A percentile compares a stretch with the other conserved stretches of the same genome.
phyloP scores from a whole-genome alignment of 305 asterid genomes.

The Lippia alba region DNA sequence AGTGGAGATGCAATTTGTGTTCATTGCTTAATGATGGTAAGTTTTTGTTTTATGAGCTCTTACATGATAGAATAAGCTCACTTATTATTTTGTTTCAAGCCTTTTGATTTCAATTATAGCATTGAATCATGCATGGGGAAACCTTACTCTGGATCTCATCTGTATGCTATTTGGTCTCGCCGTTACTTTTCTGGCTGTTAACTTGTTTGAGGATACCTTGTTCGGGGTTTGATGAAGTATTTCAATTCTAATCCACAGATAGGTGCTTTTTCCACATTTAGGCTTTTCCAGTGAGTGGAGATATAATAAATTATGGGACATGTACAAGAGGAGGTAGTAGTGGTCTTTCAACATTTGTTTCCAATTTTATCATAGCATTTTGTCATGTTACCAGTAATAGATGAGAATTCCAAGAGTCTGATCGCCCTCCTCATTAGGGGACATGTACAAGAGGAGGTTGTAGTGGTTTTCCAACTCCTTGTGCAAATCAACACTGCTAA shows the following conservation, averaged over 20 bases:
- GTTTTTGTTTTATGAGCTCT: slow-evolving; percentile 20
- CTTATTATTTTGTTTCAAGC: slow-evolving; percentile 5
- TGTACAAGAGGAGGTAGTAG: too few species aligned
- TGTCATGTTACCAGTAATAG: not conserved
- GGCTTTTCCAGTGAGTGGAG: slow-evolving; percentile 4
- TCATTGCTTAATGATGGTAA: slow-evolving; percentile 84
- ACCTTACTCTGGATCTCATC: slow-evolving; percentile 19
- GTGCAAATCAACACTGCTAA: slow-evolving; percentile 13
- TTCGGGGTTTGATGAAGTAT: not conserved
- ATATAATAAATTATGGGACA: not conserved
- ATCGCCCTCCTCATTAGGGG: slow-evolving; percentile 15
- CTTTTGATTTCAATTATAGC: slow-evolving; percentile 12
- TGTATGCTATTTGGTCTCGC: slow-evolving; percentile 11
- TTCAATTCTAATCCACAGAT: slow-evolving; percentile 17
- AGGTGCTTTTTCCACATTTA: slow-evolving; percentile 9
- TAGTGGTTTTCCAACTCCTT: slow-evolving; percentile 17
- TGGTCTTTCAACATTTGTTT: slow-evolving; percentile 6
- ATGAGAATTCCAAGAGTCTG: slow-evolving; percentile 9
- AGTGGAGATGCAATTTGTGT: slow-evolving; percentile 94
- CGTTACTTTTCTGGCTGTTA: slow-evolving; percentile 17
- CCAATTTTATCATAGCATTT: too few species aligned
- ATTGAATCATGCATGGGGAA: slow-evolving; percentile 13
- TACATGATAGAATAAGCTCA: slow-evolving; percentile 10
- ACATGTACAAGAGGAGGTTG: slow-evolving; percentile 3
- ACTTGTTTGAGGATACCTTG: slow-evolving; percentile 22